These are phyloP conservation scores for Carex myosuroides DNA, from an alignment of 176 grass and related monocot genomes.

Conservation along the genomic window DNA sequence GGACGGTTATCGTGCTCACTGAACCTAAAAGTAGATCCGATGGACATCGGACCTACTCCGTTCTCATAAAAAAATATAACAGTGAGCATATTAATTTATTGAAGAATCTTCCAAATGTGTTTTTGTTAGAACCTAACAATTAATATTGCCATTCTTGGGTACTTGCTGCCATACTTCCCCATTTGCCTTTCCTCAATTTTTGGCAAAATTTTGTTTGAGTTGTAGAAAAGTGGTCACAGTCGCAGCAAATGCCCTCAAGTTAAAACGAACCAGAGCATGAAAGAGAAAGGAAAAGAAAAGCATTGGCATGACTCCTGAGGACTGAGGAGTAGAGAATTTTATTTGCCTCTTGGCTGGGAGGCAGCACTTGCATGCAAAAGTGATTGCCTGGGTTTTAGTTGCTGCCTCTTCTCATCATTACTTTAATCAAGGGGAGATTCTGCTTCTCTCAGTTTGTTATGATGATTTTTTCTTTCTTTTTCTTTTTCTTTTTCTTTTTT, in stretches of 20 bases:
- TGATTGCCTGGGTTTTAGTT: slow-evolving; percentile 38
- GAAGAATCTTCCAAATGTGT: neutral
- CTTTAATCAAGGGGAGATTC: slow-evolving; percentile 50
- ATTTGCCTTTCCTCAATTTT: slow-evolving; percentile 12
- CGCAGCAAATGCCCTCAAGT: neutral
- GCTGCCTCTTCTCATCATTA: slow-evolving; percentile 56
- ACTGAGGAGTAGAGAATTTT: neutral
- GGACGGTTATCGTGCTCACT: no score
- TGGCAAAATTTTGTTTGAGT: neutral
- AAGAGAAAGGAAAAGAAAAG: slow-evolving; percentile 25
- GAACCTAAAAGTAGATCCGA: no score
- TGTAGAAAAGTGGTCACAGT: slow-evolving; percentile 4
- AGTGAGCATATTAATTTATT: neutral
- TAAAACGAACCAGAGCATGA: slow-evolving; percentile 17
- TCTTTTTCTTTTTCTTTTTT: neutral
- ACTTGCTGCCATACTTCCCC: slow-evolving; percentile 5
- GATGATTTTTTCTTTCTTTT: neutral
- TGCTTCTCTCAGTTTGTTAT: slow-evolving; percentile 22
- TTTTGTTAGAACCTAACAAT: neutral
- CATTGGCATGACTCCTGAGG: neutral
- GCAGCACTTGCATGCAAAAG: slow-evolving; percentile 42
- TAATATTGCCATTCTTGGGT: neutral
- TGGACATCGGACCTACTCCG: no score
- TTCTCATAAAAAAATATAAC: no score
- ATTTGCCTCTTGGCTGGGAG: slow-evolving; percentile 20